Base-by-base conservation (phyloP, 1,284 basidiomycete genomes). In the Rhodotorula sp. region DNA sequence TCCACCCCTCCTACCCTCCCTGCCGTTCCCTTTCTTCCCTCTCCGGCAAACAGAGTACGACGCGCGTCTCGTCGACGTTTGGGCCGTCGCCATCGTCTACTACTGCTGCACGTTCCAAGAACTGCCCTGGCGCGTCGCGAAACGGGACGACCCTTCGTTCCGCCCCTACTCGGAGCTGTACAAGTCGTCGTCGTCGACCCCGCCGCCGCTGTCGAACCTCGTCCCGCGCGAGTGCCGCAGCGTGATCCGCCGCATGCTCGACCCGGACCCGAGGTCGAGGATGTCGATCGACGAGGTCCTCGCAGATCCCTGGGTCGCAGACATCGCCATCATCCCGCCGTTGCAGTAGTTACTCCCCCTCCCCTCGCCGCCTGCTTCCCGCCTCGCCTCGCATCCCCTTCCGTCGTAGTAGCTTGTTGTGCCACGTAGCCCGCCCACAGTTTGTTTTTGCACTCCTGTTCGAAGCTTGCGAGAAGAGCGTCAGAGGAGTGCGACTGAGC, bases 31-130 rank as follows among this genome's bases (percentile, higher is more conserved):
- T n/a, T n/a, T n/a, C n/a, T n/a, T n/a, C n/a, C n/a, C n/a, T n/a
- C n/a, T n/a, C n/a, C n/a, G n/a, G n/a, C n/a, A n/a, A n/a, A n/a
- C 81, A 94, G 96, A 96, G 80, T 99, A 99, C 82, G 96, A 99
- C 79, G 97, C 96, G 3, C 89, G 96, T 39, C 86, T 96, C 7
- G 96, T 99, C 75, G 96, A 99, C 80, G 92, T 99, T 64, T 99
- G 96, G 96, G 95, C 96, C 0, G 91, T 91, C 64, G 96, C 91
- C 21, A 88, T 99, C 75, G 95, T 99, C 74, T 98, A 97, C 83
- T 99, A 99, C 84, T 98, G 96, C 85, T 88, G 98, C 82, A 92
- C 95, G 83, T 96, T 96, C 84, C 91, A 94, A 81, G 94, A 97
- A 82, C 86, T 97, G n/a, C 94, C 96, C 0, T 99, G 97, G 96